These are phyloP conservation scores for Dryas octopetala DNA, from an alignment of 306 rosid species.

Conservation along the genomic window DNA sequence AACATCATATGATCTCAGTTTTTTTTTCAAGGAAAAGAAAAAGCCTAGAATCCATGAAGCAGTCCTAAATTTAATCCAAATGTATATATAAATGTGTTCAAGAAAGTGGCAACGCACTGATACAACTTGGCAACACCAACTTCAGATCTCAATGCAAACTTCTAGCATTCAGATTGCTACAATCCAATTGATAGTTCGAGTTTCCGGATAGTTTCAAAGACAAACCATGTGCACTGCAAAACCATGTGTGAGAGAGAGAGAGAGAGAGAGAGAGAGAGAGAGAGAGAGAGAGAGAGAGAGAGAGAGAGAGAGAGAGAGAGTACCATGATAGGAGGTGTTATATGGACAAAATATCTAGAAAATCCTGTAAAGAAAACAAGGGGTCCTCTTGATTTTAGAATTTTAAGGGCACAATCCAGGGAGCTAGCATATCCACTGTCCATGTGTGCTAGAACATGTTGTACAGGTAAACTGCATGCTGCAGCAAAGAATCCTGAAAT, in stretches of 20 bases:
- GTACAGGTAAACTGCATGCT: slow-evolving; percentile 73
- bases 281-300: too few species aligned
- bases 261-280: too few species aligned
- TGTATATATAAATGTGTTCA: too few species aligned
- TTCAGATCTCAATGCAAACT: neutral
- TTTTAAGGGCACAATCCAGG: slow-evolving; percentile 54
- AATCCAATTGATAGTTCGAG: neutral
- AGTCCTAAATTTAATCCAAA: neutral
- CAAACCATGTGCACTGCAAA: slow-evolving; percentile 12
- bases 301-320: slow-evolving; percentile 4
- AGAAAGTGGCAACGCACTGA: neutral
- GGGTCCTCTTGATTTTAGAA: slow-evolving; percentile 63
- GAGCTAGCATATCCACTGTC: slow-evolving; percentile 55
- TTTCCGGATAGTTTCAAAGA: slow-evolving; percentile 6
- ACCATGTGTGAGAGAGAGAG: neutral
- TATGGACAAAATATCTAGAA: slow-evolving; percentile 58
- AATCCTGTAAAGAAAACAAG: slow-evolving; percentile 59
- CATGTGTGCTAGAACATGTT: slow-evolving; percentile 42
- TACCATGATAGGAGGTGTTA: slow-evolving; percentile 70
- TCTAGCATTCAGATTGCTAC: slow-evolving; percentile 1
- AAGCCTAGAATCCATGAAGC: neutral
- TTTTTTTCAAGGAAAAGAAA: too few species aligned
- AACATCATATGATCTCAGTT: too few species aligned
- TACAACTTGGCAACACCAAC: neutral
- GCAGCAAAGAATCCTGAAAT: slow-evolving; percentile 69